phyloP scores from a whole-genome alignment of 2,329 filamentous ascomycete species.

The Claviceps fusiformis region DNA sequence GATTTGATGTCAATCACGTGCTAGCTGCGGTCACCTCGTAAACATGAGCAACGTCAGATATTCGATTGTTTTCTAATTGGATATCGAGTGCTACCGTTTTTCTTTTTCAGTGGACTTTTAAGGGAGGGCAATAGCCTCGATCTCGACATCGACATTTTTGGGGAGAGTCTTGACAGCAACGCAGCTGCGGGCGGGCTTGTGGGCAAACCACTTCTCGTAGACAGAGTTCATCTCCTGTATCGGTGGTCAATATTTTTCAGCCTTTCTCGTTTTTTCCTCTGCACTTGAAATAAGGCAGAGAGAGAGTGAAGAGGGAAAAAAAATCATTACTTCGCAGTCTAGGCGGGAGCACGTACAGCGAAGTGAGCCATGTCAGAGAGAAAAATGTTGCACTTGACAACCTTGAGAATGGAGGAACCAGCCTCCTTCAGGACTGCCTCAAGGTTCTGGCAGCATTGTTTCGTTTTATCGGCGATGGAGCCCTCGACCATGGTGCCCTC shows the following conservation, averaged over 20 bases:
- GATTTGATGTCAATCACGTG: neutral
- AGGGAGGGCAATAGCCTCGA: conserved; percentile 71
- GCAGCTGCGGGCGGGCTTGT: conserved; percentile 80
- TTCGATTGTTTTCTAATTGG: neutral
- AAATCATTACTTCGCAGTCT: neutral
- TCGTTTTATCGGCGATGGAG: conserved; percentile 49
- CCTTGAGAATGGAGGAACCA: conserved; percentile 61
- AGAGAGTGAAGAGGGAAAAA: too few species aligned
- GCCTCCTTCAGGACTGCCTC: conserved; percentile 71
- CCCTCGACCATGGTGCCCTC: conserved; percentile 43
- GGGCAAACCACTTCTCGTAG: conserved; percentile 70
- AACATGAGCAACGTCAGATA: neutral
- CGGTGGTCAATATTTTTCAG: neutral
- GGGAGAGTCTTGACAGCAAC: conserved; percentile 83
- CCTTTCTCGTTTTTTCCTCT: neutral
- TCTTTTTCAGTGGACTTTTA: conserved; percentile 17
- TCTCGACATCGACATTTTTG: conserved; percentile 76
- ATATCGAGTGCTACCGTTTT: neutral
- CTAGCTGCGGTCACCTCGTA: neutral
- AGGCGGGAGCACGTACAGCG: conserved; percentile 30
- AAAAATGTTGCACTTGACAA: conserved; percentile 90
- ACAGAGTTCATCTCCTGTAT: conserved; percentile 63
- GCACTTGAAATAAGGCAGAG: too few species aligned
- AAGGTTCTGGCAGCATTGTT: conserved; percentile 59
- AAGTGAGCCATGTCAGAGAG: conserved; percentile 86